Evolutionary conservation across 768 basidiomycete species (phyloP).

Genomic region (Termitomyces sp.): DNA sequence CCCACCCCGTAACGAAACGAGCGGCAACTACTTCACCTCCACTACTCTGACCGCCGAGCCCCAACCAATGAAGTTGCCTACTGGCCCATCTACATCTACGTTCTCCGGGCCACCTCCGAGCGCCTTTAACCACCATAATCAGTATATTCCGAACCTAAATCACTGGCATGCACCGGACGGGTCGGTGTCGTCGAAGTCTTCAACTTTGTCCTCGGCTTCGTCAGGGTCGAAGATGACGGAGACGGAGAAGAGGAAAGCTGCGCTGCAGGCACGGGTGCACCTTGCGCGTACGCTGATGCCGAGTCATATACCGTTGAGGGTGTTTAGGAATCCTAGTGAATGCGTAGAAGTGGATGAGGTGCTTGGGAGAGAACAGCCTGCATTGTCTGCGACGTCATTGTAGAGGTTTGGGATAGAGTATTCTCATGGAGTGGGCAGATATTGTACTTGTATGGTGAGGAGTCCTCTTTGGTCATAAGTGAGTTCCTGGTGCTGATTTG

Average conservation of each 20-base stretch:
- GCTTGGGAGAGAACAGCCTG: conserved; percentile 24
- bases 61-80: conserved; percentile 12
- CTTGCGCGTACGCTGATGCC: conserved; percentile 60
- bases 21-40: conserved; percentile 20
- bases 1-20: not conserved
- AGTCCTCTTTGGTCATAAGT: not conserved
- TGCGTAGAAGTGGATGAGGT: conserved; percentile 60
- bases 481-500: not conserved
- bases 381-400: not conserved
- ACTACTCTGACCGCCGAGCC: conserved; percentile 21
- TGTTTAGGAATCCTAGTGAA: conserved; percentile 68
- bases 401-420: not conserved
- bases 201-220: conserved; percentile 11
- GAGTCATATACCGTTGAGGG: conserved; percentile 49
- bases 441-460: conserved; percentile 4
- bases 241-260: conserved; percentile 50
- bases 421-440: not conserved
- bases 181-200: conserved; percentile 11
- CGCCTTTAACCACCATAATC: not conserved
- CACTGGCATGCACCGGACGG: not conserved
- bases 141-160: not conserved
- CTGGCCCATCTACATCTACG: not conserved
- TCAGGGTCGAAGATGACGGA: conserved; percentile 33
- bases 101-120: not conserved
- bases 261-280: conserved; percentile 64